These are phyloP conservation scores for Phlebiopsis flavidoalba DNA, from an alignment of 768 basidiomycete genomes.

Conservation along the genomic window DNA sequence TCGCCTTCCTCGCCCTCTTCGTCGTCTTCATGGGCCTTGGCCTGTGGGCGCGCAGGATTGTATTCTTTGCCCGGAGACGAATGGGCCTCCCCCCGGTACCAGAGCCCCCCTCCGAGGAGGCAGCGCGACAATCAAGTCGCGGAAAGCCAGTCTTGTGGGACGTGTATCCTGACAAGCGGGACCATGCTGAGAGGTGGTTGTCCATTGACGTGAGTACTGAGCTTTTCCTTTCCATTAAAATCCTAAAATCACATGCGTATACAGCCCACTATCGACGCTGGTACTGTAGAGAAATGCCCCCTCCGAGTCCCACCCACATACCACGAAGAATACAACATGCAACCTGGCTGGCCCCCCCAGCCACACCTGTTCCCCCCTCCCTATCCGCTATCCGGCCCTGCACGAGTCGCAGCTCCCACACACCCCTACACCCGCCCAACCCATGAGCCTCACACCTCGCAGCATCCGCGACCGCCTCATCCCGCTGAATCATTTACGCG, in stretches of 20 bases:
- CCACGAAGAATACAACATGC: background rate
- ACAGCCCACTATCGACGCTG: conserved; percentile 10
- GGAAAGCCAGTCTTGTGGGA: conserved; percentile 20
- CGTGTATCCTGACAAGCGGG: conserved; percentile 7
- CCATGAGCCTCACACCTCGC: background rate
- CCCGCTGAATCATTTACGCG: background rate
- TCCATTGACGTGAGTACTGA: conserved; percentile 13
- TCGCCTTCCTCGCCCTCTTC: conserved; percentile 26
- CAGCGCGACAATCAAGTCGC: conserved; percentile 1
- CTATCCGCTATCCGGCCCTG: background rate
- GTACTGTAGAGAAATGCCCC: background rate
- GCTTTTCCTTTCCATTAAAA: background rate
- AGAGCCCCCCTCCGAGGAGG: background rate
- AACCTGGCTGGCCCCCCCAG: background rate
- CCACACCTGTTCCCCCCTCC: background rate
- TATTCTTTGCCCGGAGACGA: conserved; percentile 16
- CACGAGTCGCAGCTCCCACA: background rate
- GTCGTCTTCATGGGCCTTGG: conserved; percentile 25
- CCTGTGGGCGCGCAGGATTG: conserved; percentile 22
- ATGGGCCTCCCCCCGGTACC: conserved; percentile 10
- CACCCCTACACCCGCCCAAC: background rate
- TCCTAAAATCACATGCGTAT: background rate
- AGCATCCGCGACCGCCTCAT: background rate
- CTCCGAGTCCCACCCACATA: background rate
- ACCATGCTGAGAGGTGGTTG: conserved; percentile 6